These are phyloP conservation scores for Chrysochromulina tobinii DNA, from an alignment of 78 protist genomes.

Conservation along the genomic window DNA sequence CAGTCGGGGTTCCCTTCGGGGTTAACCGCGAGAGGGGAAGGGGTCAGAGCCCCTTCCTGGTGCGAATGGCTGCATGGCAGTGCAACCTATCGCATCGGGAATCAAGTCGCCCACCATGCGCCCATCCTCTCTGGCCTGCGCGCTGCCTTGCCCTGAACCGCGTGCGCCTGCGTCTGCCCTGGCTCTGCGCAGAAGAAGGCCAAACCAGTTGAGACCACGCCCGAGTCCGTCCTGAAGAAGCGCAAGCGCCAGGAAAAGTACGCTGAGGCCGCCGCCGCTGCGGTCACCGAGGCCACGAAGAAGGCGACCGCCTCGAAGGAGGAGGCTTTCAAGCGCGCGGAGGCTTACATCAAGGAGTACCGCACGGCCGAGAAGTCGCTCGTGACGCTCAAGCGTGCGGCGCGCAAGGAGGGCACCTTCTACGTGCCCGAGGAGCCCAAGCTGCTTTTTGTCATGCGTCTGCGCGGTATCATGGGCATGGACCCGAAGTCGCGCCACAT, in stretches of 20 bases:
- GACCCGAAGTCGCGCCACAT: constrained; percentile 94
- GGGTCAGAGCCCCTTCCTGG: too few relatives aligned
- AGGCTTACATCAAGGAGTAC: constrained; percentile 89
- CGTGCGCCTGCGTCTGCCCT: too few relatives aligned
- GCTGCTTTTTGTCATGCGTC: constrained; percentile 97
- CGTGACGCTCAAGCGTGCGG: constrained; percentile 77
- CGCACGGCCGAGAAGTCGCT: constrained; percentile 57
- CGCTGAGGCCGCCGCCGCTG: constrained; percentile 29
- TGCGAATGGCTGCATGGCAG: too few relatives aligned
- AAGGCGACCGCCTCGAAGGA: not conserved
- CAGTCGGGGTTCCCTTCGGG: too few relatives aligned
- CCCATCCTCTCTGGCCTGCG: too few relatives aligned
- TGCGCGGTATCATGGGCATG: constrained; percentile 97
- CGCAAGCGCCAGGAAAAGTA: constrained; percentile 51
- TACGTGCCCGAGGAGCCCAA: constrained; percentile 94
- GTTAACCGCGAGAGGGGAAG: too few relatives aligned
- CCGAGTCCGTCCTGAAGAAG: constrained; percentile 74
- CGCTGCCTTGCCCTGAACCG: too few relatives aligned
- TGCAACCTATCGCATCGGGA: too few relatives aligned
- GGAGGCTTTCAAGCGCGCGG: constrained; percentile 71
- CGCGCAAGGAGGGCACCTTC: constrained; percentile 87
- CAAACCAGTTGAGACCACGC: not conserved
- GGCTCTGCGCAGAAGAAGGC: too few relatives aligned
- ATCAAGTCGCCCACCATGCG: too few relatives aligned
- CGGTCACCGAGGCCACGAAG: constrained; percentile 26